Evolutionary conservation across 2,329 filamentous ascomycete genomes (phyloP).

Genomic region (Lasiodiplodia citricola): DNA sequence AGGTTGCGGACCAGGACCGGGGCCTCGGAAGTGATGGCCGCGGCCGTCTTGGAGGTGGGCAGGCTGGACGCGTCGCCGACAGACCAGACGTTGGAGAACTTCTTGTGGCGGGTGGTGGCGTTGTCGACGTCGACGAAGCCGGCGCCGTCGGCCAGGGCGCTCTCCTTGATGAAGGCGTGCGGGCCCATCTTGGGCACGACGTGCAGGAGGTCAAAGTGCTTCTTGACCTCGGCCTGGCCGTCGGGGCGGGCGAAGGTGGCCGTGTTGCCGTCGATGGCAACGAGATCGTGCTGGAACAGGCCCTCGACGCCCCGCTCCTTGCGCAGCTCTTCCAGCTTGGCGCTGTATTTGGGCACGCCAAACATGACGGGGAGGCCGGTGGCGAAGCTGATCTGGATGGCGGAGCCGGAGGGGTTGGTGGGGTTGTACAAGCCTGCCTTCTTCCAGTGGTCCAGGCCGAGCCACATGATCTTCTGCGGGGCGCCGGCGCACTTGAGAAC

Average conservation of each 20-base stretch:
- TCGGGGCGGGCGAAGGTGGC: slow-evolving; percentile 40
- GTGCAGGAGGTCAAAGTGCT: slow-evolving; percentile 45
- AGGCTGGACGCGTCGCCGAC: slow-evolving; percentile 45
- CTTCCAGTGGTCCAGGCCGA: slow-evolving; percentile 47
- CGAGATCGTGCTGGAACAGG: slow-evolving; percentile 46
- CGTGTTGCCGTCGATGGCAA: slow-evolving; percentile 44
- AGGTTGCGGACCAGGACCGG: slow-evolving; percentile 45
- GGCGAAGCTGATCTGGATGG: slow-evolving; percentile 45
- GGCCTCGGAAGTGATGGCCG: slow-evolving; percentile 45
- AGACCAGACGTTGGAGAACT: slow-evolving; percentile 47
- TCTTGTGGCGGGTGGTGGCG: slow-evolving; percentile 43
- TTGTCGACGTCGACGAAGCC: slow-evolving; percentile 47
- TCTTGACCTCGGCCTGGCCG: slow-evolving; percentile 35
- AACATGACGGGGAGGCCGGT: slow-evolving; percentile 49
- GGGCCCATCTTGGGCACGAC: slow-evolving; percentile 46
- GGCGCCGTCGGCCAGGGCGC: slow-evolving; percentile 40
- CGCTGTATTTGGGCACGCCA: slow-evolving; percentile 47
- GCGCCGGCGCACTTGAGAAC: slow-evolving; percentile 48
- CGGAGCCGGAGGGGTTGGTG: slow-evolving; percentile 33
- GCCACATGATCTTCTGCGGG: slow-evolving; percentile 50
- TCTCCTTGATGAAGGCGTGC: slow-evolving; percentile 44
- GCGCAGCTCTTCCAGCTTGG: slow-evolving; percentile 42
- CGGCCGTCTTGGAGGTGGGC: slow-evolving; percentile 47
- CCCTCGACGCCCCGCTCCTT: slow-evolving; percentile 44
- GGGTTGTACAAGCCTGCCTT: slow-evolving; percentile 42